Conservation (phyloP, 441 rosid genomes). For the Pelargonium myrrhifolium region DNA sequence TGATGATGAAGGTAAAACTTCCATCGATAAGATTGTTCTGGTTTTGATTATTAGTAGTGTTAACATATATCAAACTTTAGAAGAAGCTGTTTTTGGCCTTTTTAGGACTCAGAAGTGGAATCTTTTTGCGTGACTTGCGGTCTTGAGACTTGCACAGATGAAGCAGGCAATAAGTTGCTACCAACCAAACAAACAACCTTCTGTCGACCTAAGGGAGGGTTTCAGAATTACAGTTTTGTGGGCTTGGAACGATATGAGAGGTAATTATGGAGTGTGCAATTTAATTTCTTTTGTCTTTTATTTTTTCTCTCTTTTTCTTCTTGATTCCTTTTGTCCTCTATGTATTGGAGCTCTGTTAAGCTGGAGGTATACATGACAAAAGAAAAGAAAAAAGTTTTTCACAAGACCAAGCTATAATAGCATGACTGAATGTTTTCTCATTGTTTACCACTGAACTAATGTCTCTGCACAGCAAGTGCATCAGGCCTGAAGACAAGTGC, state of each 20-base stretch:
- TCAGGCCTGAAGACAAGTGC: too few relatives aligned
- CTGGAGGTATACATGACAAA: too few relatives aligned
- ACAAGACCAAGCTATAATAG: too few relatives aligned
- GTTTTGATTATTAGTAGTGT: constrained; percentile 5
- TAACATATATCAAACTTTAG: background rate
- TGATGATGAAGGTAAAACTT: constrained; percentile 60
- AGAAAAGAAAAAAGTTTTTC: too few relatives aligned
- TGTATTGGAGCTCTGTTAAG: too few relatives aligned
- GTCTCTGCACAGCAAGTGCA: too few relatives aligned
- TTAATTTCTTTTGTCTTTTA: background rate
- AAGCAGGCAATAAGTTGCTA: constrained; percentile 44
- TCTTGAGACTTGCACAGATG: constrained; percentile 48
- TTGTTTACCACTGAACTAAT: too few relatives aligned
- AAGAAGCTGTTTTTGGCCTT: constrained; percentile 15
- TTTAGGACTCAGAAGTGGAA: constrained; percentile 61
- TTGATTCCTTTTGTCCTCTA: too few relatives aligned
- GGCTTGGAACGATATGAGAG: constrained; percentile 34
- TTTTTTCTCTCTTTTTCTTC: too few relatives aligned
- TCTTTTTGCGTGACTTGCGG: constrained; percentile 70
- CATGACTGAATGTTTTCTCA: too few relatives aligned
- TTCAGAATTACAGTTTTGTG: constrained; percentile 34
- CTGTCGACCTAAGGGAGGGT: constrained; percentile 37
- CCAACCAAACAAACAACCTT: constrained; percentile 65
- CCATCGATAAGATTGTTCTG: constrained; percentile 1
- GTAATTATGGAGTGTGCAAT: constrained; percentile 10